phyloP scores from a whole-genome alignment of 495 filamentous ascomycete species.

The Halenospora varia region DNA sequence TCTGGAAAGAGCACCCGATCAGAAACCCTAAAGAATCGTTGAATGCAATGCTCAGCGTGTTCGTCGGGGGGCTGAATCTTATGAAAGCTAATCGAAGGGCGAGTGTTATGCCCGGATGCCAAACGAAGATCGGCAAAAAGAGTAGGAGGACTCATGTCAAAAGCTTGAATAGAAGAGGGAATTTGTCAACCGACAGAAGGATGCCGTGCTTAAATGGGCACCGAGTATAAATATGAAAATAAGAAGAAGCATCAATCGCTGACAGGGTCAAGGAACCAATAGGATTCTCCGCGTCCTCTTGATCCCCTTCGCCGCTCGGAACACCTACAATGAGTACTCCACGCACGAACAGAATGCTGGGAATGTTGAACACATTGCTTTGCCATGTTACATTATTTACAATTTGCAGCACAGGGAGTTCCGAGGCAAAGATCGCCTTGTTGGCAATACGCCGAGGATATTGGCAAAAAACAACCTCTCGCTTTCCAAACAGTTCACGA shows the following conservation, averaged over 20 bases:
- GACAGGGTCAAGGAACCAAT: background rate
- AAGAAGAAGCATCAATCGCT: background rate
- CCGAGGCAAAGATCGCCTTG: background rate
- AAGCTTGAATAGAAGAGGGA: too few species aligned
- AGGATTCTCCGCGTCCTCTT: too few species aligned
- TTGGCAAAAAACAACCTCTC: background rate
- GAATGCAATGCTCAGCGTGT: background rate
- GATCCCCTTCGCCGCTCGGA: too few species aligned
- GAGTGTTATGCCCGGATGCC: background rate
- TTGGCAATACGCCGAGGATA: background rate
- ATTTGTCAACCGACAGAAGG: too few species aligned
- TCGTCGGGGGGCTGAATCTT: background rate
- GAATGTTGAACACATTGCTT: background rate
- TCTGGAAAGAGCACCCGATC: background rate
- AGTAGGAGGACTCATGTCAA: background rate
- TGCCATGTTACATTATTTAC: background rate
- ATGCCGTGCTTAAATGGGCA: background rate
- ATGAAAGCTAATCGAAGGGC: background rate
- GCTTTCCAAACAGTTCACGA: too few species aligned
- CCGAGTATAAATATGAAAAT: background rate
- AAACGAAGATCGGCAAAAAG: background rate
- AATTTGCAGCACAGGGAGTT: background rate
- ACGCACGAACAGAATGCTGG: too few species aligned
- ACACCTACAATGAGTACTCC: too few species aligned
- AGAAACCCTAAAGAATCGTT: background rate